A percentile compares a stretch with the other conserved stretches of the same genome.
Evolutionary conservation across 805 yeast genomes (phyloP).

Genomic region (Saccharomyces kudriavzevii): DNA sequence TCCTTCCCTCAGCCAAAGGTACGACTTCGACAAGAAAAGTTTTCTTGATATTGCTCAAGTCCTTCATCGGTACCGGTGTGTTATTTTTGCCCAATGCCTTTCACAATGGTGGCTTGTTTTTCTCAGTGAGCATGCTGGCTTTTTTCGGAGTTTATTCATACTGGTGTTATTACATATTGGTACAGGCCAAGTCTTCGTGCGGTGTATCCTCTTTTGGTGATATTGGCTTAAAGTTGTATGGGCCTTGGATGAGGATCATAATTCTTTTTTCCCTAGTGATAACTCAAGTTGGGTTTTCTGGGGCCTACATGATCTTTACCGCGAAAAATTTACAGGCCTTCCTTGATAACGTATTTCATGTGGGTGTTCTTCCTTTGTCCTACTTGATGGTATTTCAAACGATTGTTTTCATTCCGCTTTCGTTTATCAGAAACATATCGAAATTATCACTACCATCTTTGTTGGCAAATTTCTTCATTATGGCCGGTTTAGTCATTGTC

Average conservation of each 20-base stretch:
- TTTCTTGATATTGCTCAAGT: slow-evolving; percentile 60
- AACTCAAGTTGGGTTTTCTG: slow-evolving; percentile 74
- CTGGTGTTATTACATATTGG: slow-evolving; percentile 68
- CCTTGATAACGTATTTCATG: slow-evolving; percentile 40
- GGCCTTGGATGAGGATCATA: slow-evolving; percentile 53
- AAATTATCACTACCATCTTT: slow-evolving; percentile 65
- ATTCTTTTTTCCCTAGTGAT: slow-evolving; percentile 57
- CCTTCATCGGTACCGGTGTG: slow-evolving; percentile 73
- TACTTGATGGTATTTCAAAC: slow-evolving; percentile 48
- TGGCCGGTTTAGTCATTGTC: slow-evolving; percentile 58
- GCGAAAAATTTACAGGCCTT: slow-evolving; percentile 66
- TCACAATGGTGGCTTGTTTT: slow-evolving; percentile 61
- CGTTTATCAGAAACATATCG: slow-evolving; percentile 69
- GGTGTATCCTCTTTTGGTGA: slow-evolving; percentile 73
- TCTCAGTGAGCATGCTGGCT: slow-evolving; percentile 44
- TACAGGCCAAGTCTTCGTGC: slow-evolving; percentile 49
- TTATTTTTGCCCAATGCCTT: slow-evolving; percentile 63
- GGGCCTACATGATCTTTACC: slow-evolving; percentile 74
- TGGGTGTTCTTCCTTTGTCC: slow-evolving; percentile 31
- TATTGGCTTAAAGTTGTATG: slow-evolving; percentile 57
- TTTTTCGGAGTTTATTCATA: slow-evolving; percentile 64
- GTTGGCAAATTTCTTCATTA: slow-evolving; percentile 60
- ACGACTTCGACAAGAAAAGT: slow-evolving; percentile 70
- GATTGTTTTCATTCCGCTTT: slow-evolving; percentile 54
- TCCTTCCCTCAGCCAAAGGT: slow-evolving; percentile 37